Conservation (phyloP, 2,329 filamentous ascomycete species). For the Fusarium temperatum region DNA sequence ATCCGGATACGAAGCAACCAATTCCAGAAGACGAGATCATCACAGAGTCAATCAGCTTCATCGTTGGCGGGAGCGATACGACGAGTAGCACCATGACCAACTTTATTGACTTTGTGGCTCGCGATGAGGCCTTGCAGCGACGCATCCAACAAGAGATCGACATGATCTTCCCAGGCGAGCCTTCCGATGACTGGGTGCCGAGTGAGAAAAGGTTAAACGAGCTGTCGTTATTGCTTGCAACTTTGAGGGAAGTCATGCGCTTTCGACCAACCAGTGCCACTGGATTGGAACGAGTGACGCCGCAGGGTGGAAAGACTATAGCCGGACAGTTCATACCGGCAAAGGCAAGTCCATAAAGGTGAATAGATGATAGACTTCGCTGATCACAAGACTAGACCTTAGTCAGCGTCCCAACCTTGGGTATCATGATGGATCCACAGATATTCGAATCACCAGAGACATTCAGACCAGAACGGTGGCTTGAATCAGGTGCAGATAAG, state of each 20-base stretch:
- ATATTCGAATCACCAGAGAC: neutral
- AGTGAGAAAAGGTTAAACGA: neutral
- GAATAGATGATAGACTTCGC: accelerated
- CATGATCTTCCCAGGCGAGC: neutral
- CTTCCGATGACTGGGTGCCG: neutral
- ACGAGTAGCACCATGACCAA: neutral
- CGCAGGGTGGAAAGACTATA: neutral
- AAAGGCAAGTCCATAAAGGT: neutral
- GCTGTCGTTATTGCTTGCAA: neutral
- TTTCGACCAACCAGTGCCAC: neutral
- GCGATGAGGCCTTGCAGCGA: neutral
- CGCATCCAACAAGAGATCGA: neutral
- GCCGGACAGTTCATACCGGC: neutral
- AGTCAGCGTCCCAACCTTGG: neutral
- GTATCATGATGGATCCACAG: neutral
- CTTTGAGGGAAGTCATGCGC: neutral
- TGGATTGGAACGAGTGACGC: neutral
- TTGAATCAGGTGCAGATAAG: neutral
- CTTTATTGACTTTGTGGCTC: neutral
- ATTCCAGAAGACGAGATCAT: neutral
- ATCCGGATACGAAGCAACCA: neutral
- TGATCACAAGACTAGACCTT: neutral
- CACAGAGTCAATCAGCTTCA: neutral
- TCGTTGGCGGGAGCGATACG: neutral
- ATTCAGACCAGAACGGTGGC: neutral